Evolutionary conservation across 2,329 filamentous ascomycete species (phyloP), one percentile per base, ranked within the genome.

Genomic region (Mycosphaerella sp.): DNA sequence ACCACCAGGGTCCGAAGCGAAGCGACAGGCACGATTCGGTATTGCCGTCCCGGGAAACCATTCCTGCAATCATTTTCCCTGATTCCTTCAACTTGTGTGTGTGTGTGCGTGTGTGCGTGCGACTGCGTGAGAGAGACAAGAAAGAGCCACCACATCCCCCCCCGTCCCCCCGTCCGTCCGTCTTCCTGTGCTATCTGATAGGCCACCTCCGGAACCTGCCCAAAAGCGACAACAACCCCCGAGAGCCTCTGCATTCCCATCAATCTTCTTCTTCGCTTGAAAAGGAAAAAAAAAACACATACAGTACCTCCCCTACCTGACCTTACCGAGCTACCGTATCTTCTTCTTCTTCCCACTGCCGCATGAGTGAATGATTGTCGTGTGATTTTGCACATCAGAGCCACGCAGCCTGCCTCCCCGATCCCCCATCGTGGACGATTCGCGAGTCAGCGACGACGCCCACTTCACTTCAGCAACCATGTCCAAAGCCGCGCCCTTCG

Each of bases 401-500:
- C 14, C 46, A 55, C 45, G 21, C 36, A 42, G 39, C 31, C 42
- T 46, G 14, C 14, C 14, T 17, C 14, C 14, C 14, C 14, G 14
- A 17, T 1, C 14, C 14, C 14, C 14, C 14, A 17, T 17, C 14
- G 14, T 17, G 14, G 14, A 17, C 14, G 14, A 17, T 17, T 41
- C 43, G 46, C 34, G 5, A 1, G 34, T 48, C 11, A 34, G 43
- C 43, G 43, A 29, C 9, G 32, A 29, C 9, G 32, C 14, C 48
- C 9, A 36, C 39, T 21, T 36, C 31, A 48, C 47, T 32, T 44
- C 52, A 11, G 46, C 50, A 17, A 54, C 12, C 51, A 55, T 54
- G 51, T 53, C 55, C 32, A 58, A 57, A 51, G 49, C 56, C 26
- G 54, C 55, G 12, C 39, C 46, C 11, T 54, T 54, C 48, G 41